Percentiles rank a stretch among this genome's conserved stretches.
Conservation (phyloP, 2,329 filamentous ascomycete genomes). For the Aspergillus melleus region DNA sequence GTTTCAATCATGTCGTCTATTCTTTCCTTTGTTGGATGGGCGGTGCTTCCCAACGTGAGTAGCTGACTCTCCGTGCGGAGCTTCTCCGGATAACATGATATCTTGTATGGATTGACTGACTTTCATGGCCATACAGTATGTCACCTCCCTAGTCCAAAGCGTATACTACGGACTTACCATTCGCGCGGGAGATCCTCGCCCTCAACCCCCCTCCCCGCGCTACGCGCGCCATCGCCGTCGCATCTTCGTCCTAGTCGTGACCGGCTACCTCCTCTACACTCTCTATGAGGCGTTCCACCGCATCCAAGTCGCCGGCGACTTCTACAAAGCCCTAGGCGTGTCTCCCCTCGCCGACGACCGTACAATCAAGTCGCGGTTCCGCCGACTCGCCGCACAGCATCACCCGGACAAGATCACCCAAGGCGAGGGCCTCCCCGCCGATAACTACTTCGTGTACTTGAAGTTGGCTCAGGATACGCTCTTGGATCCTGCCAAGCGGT, state of each 20-base stretch:
- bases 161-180: constrained; percentile 87
- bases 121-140: constrained; percentile 56
- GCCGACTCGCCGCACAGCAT: constrained; percentile 65
- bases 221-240: constrained; percentile 73
- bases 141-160: constrained; percentile 73
- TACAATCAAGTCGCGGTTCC: constrained; percentile 80
- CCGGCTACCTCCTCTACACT: constrained; percentile 83
- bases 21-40: constrained; percentile 61
- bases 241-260: constrained; percentile 81
- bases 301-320: constrained; percentile 69
- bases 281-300: constrained; percentile 89
- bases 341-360: constrained; percentile 68
- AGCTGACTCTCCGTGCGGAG: neutral
- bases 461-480: constrained; percentile 82
- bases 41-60: constrained; percentile 61
- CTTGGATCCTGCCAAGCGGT: constrained; percentile 71
- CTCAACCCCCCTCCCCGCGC: constrained; percentile 64
- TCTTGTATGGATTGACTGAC: constrained; percentile 9
- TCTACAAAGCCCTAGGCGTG: constrained; percentile 76
- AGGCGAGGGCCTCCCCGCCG: constrained; percentile 34
- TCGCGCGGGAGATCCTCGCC: constrained; percentile 82
- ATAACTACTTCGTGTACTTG: constrained; percentile 73
- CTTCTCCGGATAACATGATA: neutral
- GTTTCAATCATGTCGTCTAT: constrained; percentile 42
- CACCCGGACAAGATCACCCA: constrained; percentile 80